Evolutionary conservation across 768 basidiomycete species (phyloP).

Genomic region (Trametes meyenii): DNA sequence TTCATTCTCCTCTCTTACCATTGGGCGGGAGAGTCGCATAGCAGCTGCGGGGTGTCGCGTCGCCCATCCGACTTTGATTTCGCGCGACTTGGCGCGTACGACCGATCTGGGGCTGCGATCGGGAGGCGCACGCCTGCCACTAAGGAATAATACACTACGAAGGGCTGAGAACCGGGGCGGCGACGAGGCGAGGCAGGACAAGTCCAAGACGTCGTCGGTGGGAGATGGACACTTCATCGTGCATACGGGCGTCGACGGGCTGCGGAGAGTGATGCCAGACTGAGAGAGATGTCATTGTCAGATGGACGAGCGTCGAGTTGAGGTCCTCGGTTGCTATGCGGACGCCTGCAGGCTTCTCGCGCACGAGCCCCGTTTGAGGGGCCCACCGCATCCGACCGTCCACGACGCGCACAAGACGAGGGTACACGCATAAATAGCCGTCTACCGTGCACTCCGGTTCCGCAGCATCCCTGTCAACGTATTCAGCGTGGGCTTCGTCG

Average conservation of each 20-base stretch:
- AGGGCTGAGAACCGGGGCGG: no score
- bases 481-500: not conserved
- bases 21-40: no score
- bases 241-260: not conserved
- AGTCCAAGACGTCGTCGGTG: not conserved
- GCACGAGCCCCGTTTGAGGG: conserved; percentile 15
- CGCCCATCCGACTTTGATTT: not conserved
- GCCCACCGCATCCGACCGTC: conserved; percentile 1
- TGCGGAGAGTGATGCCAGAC: not conserved
- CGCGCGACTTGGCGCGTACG: not conserved
- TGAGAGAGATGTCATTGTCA: not conserved
- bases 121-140: not conserved
- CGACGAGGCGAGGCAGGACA: not conserved
- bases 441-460: not conserved
- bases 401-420: conserved; percentile 12
- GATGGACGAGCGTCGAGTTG: not conserved
- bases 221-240: not conserved
- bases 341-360: conserved; percentile 16
- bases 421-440: conserved; percentile 20
- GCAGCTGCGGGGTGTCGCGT: no score
- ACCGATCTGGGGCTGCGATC: not conserved
- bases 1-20: no score
- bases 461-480: conserved; percentile 16
- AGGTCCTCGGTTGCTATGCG: conserved; percentile 22
- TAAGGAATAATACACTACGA: no score